A percentile compares a stretch with the other conserved stretches of the same genome.
phyloP scores from a whole-genome alignment of 208 protist genomes.

The Herpetomonas tarakana region DNA sequence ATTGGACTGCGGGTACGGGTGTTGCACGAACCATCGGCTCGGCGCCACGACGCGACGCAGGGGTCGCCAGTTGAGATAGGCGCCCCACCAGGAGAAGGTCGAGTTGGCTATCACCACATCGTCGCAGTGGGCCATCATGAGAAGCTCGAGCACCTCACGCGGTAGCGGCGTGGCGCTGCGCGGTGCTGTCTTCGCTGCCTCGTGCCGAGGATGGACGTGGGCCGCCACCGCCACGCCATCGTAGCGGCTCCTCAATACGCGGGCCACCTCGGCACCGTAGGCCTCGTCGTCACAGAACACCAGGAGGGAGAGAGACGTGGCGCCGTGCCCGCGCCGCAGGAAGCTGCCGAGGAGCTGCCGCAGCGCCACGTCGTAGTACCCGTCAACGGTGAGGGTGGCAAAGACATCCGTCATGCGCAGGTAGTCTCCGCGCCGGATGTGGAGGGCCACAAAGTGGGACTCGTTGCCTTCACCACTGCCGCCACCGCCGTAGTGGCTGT shows the following conservation, averaged over 20 bases:
- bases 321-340: conserved; percentile 9
- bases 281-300: conserved; percentile 77
- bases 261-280: conserved; percentile 41
- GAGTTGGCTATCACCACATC: conserved; percentile 90
- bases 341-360: conserved; percentile 54
- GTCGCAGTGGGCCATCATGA: conserved; percentile 78
- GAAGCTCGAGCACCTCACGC: conserved; percentile 76
- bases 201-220: conserved; percentile 33
- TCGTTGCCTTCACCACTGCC: conserved; percentile 7
- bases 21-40: conserved; percentile 70
- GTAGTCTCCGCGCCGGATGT: conserved; percentile 84
- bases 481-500: conserved; percentile 22
- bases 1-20: conserved; percentile 67
- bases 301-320: conserved; percentile 25
- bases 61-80: conserved; percentile 64
- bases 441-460: conserved; percentile 50
- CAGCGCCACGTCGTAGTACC: conserved; percentile 74
- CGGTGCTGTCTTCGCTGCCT: background rate
- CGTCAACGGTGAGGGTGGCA: conserved; percentile 46
- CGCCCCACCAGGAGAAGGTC: conserved; percentile 84
- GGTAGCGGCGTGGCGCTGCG: conserved; percentile 9
- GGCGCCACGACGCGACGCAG: conserved; percentile 68
- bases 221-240: conserved; percentile 34
- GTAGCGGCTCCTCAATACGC: conserved; percentile 60
- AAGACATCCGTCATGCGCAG: conserved; percentile 63